phyloP scores from a whole-genome alignment of 2,329 filamentous ascomycete species.

The Aspergillus sp. region DNA sequence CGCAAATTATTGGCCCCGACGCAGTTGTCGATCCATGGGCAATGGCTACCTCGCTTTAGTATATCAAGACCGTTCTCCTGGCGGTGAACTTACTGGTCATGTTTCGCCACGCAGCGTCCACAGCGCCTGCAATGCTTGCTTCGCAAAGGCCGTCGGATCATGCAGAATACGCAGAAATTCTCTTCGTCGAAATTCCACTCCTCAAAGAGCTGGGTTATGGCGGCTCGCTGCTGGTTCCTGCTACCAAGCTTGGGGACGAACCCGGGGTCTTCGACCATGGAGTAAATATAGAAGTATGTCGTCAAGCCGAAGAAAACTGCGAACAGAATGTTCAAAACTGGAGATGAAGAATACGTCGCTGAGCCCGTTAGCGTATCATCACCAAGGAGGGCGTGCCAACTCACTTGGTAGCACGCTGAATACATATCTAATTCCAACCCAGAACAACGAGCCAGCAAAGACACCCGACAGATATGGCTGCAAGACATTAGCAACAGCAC shows the following conservation, averaged over 20 bases:
- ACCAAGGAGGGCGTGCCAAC: constrained; percentile 15
- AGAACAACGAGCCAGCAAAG: constrained; percentile 78
- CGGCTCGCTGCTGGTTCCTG: constrained; percentile 77
- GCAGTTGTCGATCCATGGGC: constrained; percentile 96
- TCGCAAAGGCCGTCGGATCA: constrained; percentile 83
- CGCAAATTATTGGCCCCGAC: constrained; percentile 92
- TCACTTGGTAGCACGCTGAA: constrained; percentile 63
- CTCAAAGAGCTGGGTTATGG: constrained; percentile 77
- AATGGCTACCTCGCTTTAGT: constrained; percentile 58
- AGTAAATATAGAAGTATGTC: constrained; percentile 74
- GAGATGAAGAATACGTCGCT: constrained; percentile 57
- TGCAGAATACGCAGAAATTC: constrained; percentile 89
- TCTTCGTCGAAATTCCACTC: constrained; percentile 85
- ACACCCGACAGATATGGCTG: constrained; percentile 89
- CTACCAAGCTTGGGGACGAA: constrained; percentile 86
- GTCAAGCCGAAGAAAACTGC: constrained; percentile 54
- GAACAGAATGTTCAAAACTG: constrained; percentile 73
- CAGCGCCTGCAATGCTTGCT: constrained; percentile 95
- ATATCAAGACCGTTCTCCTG: not conserved
- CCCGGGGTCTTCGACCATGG: constrained; percentile 83
- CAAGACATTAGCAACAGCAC: constrained; percentile 8
- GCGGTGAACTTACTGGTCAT: constrained; percentile 69
- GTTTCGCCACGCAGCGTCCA: constrained; percentile 84
- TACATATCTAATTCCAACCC: constrained; percentile 68
- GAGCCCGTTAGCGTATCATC: not conserved